Evolutionary conservation across 805 yeast species (phyloP).

Genomic region (Ascoidea rubescens): DNA sequence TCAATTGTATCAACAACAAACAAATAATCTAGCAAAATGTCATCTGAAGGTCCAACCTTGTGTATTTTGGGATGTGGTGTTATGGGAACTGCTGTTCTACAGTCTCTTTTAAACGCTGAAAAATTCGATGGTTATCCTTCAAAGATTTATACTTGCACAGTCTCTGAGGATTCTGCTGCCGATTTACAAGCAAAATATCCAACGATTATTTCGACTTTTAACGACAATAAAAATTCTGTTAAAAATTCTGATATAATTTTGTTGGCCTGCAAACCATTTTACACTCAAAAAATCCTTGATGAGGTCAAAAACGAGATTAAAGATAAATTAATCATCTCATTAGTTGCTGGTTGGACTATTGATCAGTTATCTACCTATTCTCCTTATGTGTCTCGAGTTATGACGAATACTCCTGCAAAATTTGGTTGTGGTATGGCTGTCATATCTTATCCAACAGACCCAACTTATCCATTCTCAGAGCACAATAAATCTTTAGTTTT

Average conservation of each 20-base stretch:
- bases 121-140: constrained; percentile 38
- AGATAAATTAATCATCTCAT: constrained; percentile 55
- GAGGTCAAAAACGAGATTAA: constrained; percentile 31
- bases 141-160: constrained; percentile 68
- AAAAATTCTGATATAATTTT: constrained; percentile 53
- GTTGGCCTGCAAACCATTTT: constrained; percentile 81
- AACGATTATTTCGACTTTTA: constrained; percentile 37
- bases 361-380: constrained; percentile 43
- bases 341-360: constrained; percentile 89
- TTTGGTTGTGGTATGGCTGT: constrained; percentile 92
- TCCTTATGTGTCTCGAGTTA: constrained; percentile 64
- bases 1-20: not conserved
- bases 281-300: constrained; percentile 47
- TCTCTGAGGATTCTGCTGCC: constrained; percentile 34
- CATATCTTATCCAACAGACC: constrained; percentile 45
- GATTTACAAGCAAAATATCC: constrained; percentile 35
- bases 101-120: constrained; percentile 51
- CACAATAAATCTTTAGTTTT: constrained; percentile 8
- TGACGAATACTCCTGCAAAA: constrained; percentile 96
- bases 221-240: constrained; percentile 45
- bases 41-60: constrained; percentile 33
- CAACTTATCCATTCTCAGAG: constrained; percentile 25
- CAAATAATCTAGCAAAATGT: constrained; percentile 1
- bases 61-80: constrained; percentile 88
- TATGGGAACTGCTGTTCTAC: constrained; percentile 86